Evolutionary conservation across 177 flowering plant species (phyloP).

Genomic region (Tripterygium wilfordii): DNA sequence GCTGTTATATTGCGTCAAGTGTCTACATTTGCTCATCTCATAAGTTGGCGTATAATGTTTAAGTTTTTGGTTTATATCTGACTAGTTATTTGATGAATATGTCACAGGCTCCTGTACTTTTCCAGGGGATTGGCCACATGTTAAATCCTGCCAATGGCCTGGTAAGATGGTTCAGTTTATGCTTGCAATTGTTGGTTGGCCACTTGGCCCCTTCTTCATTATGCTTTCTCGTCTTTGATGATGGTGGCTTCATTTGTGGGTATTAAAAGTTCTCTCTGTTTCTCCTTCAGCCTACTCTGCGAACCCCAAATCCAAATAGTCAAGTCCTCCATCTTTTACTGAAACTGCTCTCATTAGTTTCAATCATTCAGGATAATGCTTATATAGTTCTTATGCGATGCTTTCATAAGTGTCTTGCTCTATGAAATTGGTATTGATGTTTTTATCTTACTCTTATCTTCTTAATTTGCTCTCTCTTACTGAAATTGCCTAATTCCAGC

Average conservation of each 20-base stretch:
- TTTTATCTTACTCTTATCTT: no score
- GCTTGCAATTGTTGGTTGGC: no score
- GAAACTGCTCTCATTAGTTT: slow-evolving; percentile 86
- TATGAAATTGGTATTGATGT: no score
- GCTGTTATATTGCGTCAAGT: background rate
- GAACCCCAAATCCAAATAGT: slow-evolving; percentile 61
- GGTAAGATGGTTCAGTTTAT: slow-evolving; percentile 34
- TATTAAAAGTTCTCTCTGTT: slow-evolving; percentile 83
- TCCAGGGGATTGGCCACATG: slow-evolving; percentile 86
- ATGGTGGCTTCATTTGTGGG: slow-evolving; percentile 32
- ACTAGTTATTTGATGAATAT: slow-evolving; percentile 5
- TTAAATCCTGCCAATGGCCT: slow-evolving; percentile 71
- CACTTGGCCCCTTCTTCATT: no score
- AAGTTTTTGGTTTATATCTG: background rate
- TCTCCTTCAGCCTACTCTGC: slow-evolving; percentile 94
- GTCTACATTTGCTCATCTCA: background rate
- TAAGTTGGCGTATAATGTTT: background rate
- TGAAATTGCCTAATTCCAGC: no score
- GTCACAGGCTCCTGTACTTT: slow-evolving; percentile 88
- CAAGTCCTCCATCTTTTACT: slow-evolving; percentile 72
- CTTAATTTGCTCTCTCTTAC: no score
- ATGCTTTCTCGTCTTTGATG: no score
- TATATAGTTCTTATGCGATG: no score
- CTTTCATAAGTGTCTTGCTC: no score
- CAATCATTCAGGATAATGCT: slow-evolving; percentile 94